Conservation (phyloP, 345 rosid species). For the Toxicodendron radicans region DNA sequence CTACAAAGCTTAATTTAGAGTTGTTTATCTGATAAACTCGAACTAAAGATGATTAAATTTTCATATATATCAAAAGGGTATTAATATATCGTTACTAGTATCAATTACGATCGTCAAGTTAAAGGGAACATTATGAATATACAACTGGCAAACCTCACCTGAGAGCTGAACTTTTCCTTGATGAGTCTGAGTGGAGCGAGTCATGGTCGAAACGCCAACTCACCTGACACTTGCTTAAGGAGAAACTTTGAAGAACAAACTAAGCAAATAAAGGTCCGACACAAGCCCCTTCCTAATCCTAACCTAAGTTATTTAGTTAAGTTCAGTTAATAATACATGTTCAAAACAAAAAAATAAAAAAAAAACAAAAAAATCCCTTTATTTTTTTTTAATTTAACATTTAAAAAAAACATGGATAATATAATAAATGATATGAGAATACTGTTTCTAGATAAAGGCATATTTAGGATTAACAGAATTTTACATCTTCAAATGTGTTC, state of each 20-base stretch:
- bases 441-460: too few species aligned
- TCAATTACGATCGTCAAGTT: background rate
- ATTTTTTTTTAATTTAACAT: too few species aligned
- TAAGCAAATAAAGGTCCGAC: background rate
- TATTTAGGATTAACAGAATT: too few species aligned
- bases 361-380: too few species aligned
- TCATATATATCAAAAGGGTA: background rate
- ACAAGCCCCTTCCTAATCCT: too few species aligned
- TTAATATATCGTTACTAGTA: background rate
- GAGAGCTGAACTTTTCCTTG: constrained; percentile 21
- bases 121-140: too few species aligned
- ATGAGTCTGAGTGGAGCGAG: constrained; percentile 22
- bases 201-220: constrained; percentile 11
- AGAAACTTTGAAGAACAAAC: too few species aligned
- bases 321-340: too few species aligned
- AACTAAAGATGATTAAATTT: background rate
- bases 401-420: too few species aligned
- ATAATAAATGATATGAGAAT: too few species aligned
- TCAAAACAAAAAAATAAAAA: too few species aligned
- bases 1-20: background rate
- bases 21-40: background rate
- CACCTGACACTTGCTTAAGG: background rate
- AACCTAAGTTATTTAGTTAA: background rate
- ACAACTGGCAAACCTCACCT: constrained; percentile 18
- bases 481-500: too few species aligned